Base-by-base conservation (phyloP, 306 rosid genomes). In the Arachis stenosperma region DNA sequence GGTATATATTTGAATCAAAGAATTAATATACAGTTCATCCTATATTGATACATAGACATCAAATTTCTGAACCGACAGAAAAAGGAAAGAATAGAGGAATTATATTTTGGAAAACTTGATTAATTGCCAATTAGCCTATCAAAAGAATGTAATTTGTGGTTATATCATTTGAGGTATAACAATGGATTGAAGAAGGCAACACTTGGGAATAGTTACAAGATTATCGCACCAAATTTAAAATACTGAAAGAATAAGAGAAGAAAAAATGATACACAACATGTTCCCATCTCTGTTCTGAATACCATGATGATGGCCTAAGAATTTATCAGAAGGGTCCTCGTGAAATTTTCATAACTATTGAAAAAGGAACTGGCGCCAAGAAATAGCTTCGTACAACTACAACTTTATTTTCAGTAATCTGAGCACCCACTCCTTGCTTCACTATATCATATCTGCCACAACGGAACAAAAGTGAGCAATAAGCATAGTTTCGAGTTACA, bases 401-500 rank as follows among this genome's bases (percentile, higher is more conserved):
- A 60, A 40, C 76, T 47, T 74, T 61, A 17, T 56, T 61, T 48
- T 67, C 61, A 13, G 55, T 53, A 17, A 53, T 59, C 66, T 46
- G 39, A 48, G 67, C 67, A 78, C 42, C 42, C 59, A 40, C 67
- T 67, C 62, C 56, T 60, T 61, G 53, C 70, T 75, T 42, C 79
- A 53, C 9, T 53, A 29, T 47, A 73, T 48, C 22, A 40, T 33
- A 60, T 40, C 81, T 79, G 84, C 29, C 51, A 77, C 67, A 62
- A 54, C 5, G 6, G 12, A 6, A 54, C 39, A 75, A 65, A 70
- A 39, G 46, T 33, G 70, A 66, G 53, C 43, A 15, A 61, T 60
- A 44, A 75, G 75, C 69, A 7, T 42, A 59, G 67, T 46, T 8
- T 8, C 53, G 9, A 63, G 7, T 44, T 22, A 22, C 56, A 65